Evolutionary conservation across 345 rosid genomes (phyloP).

Genomic region (Trapa bicornis): DNA sequence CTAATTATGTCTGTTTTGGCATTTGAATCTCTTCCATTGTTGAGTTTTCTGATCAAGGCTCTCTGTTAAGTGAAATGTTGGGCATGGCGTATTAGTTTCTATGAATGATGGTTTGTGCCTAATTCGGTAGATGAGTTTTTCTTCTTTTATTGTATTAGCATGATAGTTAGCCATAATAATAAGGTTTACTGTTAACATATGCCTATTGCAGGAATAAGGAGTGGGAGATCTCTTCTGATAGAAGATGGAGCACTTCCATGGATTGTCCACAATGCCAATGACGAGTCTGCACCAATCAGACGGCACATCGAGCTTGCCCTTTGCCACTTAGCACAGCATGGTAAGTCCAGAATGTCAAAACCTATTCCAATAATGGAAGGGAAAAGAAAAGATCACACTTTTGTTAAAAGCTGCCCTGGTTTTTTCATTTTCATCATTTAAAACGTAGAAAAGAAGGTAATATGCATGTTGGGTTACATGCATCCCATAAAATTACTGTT

Average conservation of each 20-base stretch:
- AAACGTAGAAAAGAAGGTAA: no score
- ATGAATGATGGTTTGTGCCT: background rate
- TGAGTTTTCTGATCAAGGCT: background rate
- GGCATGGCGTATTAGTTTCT: background rate
- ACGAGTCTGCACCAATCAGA: conserved; percentile 79
- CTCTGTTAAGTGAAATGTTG: background rate
- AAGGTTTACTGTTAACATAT: background rate
- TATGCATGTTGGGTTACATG: no score
- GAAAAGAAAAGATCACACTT: background rate
- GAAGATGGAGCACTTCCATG: conserved; percentile 95
- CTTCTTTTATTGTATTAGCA: background rate
- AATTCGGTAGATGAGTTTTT: background rate
- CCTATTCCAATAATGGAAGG: background rate
- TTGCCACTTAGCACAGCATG: conserved; percentile 95
- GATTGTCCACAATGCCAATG: conserved; percentile 89
- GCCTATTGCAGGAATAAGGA: conserved; percentile 43
- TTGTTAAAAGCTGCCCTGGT: no score
- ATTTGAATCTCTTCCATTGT: background rate
- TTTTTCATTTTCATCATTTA: no score
- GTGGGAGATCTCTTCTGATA: conserved; percentile 69
- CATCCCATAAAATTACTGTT: no score
- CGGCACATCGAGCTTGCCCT: conserved; percentile 97
- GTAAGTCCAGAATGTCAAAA: conserved; percentile 21
- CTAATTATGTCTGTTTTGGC: background rate
- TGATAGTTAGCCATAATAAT: background rate